Evolutionary conservation across 257 asterid species (phyloP), one percentile per base, ranked within the genome.

Genomic region (Solanum phureja): DNA sequence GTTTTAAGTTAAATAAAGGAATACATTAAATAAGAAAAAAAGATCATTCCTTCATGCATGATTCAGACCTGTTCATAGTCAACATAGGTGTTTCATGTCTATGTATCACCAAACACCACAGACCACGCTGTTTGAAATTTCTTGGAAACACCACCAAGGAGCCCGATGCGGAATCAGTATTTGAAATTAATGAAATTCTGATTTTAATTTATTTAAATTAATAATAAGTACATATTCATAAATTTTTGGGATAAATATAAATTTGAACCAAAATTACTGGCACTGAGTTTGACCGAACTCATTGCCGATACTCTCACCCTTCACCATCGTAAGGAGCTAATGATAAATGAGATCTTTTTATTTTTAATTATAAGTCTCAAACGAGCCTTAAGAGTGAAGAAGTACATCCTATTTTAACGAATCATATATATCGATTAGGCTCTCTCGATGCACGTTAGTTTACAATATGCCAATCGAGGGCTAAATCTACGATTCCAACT

Each of bases 71-170:
- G 23, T 40, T 79, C 23, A 42, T 87, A 88, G 94, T 90, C 94
- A 91, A 90, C 91, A 91, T 49, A 88, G 88, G 88, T 86, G 87
- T 77, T 87, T 87, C 69, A 27, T 46, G 85, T 29, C 85, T 29
- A 81, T 46, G 42, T 31, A 27, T 75, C 38, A 16, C 69, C 84
- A 31, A 58, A 42, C 81, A 62, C 52, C 38, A 40, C 42, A 27
- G 94, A 93, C 89, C 96, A 90, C 93, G 85, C 75, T 2, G 14
- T 87, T 91, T 89, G 94, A 91, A 91, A 88, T 84, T 89, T 88
- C 77, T n/a, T 9, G 58, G 72, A 24, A 35, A 40, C 66, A 42
- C 23, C 12, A 34, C n/a, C 6, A 83, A 46, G 3, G 24, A 42
- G 9, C 4, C n/a, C 0, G 19, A 3, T 18, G 0, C n/a, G 3